phyloP scores from a whole-genome alignment of 2,329 filamentous ascomycete species.

The Emmonsia crescens region DNA sequence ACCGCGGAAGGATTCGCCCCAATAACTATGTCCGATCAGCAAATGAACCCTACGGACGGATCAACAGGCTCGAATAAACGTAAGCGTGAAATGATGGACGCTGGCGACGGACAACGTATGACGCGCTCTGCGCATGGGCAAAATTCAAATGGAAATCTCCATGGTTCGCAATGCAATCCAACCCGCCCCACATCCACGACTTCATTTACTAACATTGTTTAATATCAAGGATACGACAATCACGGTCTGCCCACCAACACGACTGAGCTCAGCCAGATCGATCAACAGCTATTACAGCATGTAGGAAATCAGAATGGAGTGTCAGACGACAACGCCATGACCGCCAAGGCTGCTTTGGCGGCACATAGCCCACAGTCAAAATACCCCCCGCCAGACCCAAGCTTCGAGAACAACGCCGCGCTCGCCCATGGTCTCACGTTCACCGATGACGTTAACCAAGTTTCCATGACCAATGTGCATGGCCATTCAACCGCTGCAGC shows the following conservation, averaged over 20 bases:
- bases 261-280: slow-evolving; percentile 32
- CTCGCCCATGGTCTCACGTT: slow-evolving; percentile 12
- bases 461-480: slow-evolving; percentile 25
- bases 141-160: slow-evolving; percentile 20
- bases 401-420: slow-evolving; percentile 11
- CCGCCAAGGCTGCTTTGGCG: slow-evolving; percentile 37
- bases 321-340: slow-evolving; percentile 36
- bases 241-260: slow-evolving; percentile 29
- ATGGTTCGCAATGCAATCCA: slow-evolving; percentile 17
- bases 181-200: no score
- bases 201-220: no score
- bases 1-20: neutral
- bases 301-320: slow-evolving; percentile 45
- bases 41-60: slow-evolving; percentile 21
- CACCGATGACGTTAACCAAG: slow-evolving; percentile 31
- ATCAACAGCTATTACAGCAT: slow-evolving; percentile 39
- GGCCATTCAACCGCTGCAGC: slow-evolving; percentile 47
- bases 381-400: slow-evolving; percentile 27
- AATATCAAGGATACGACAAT: slow-evolving; percentile 21
- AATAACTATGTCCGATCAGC: slow-evolving; percentile 29
- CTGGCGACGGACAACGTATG: slow-evolving; percentile 31
- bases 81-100: slow-evolving; percentile 32
- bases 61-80: slow-evolving; percentile 24
- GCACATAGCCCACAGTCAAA: slow-evolving; percentile 35
- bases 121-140: slow-evolving; percentile 30